Evolutionary conservation across 768 basidiomycete species (phyloP), one percentile per base, ranked within the genome.

Genomic region (Hygrocybe punicea): DNA sequence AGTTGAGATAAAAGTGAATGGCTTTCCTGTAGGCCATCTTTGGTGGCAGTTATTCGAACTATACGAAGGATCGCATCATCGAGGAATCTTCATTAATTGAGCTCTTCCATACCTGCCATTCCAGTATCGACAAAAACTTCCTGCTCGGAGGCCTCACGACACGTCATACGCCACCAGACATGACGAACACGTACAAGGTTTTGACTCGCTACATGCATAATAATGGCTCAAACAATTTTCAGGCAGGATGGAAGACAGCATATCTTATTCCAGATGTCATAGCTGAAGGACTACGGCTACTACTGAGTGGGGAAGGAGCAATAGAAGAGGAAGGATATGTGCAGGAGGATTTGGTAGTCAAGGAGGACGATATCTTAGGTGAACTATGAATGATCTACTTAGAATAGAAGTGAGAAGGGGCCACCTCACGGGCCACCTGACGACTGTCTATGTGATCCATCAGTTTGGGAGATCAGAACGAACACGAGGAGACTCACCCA

Each of bases 21-120:
- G 17, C 17, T 5, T 17, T 16, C 19, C 34, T 29, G 4, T 21
- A 58, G 58, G 37, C n/a, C 29, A 55, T 53, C 29, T 58, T 52
- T 37, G 61, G 61, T 7, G 69, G 69, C 1, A 44, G 57, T 2
- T 48, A 52, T 11, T 63, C 69, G 3, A 69, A 64, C 29, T 52
- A 53, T 35, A 65, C 66, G 14, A 49, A 49, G 29, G 48, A 13
- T 13, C 21, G 21, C 13, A 17, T 46, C 21, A 46, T 39, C 36
- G 10, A 9, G n/a, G 36, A 39, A 39, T 39, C 36, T n/a, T 39
- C n/a, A n/a, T n/a, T 39, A n/a, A 39, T 39, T 39, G 36, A 39
- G 10, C 10, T 39, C 36, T 39, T 9, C 36, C 36, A 39, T n/a
- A 39, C 9, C 36, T 39, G 36, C 36, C 36, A 39, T n/a, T 9